Evolutionary conservation across 805 yeast species (phyloP).

Genomic region (Starmera quercuum): DNA sequence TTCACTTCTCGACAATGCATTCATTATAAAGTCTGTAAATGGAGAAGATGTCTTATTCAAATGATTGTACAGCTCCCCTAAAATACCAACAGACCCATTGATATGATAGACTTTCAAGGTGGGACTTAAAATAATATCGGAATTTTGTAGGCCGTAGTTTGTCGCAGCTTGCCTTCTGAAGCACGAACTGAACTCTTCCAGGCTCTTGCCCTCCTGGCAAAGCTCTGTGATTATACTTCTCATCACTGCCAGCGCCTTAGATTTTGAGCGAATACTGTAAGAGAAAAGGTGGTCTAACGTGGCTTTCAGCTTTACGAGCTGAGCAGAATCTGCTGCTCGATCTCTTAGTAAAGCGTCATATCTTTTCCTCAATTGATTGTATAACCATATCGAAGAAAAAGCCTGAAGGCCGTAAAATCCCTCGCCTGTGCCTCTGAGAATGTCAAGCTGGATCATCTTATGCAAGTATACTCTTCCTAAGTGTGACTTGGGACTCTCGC

Average conservation of each 20-base stretch:
- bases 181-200: neutral
- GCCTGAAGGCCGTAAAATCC: no score
- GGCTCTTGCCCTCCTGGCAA: neutral
- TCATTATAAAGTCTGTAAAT: slow-evolving; percentile 7
- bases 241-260: no score
- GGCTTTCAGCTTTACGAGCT: no score
- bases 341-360: no score
- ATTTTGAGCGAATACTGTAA: no score
- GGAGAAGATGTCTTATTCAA: slow-evolving; percentile 10
- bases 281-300: no score
- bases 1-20: slow-evolving; percentile 2
- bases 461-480: no score
- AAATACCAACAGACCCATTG: slow-evolving; percentile 9
- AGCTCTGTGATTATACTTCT: neutral
- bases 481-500: slow-evolving; percentile 1
- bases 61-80: slow-evolving; percentile 10
- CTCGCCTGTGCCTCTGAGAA: no score
- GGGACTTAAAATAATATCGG: slow-evolving; percentile 7
- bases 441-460: no score
- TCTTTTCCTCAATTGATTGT: no score
- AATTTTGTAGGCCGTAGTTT: slow-evolving; percentile 12
- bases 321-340: no score
- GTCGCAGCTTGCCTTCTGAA: slow-evolving; percentile 1
- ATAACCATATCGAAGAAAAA: no score
- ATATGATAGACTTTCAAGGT: slow-evolving; percentile 8